Conservation (phyloP, 2,329 filamentous ascomycete genomes). For the Colletotrichum somersetense region DNA sequence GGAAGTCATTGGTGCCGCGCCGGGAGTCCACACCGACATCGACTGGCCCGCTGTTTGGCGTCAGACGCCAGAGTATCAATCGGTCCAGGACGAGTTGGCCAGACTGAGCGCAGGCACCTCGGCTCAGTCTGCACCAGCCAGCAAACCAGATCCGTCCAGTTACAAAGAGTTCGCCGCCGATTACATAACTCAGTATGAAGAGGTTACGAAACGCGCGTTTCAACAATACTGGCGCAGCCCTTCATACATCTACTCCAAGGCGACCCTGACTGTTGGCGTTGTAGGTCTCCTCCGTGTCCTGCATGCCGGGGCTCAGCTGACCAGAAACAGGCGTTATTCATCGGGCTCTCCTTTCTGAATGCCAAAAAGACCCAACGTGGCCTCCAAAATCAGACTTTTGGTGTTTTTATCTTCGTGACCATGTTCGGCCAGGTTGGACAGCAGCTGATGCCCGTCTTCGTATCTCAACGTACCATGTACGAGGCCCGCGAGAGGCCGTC, state of each 20-base stretch:
- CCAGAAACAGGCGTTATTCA: slow-evolving; percentile 64
- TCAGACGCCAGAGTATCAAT: slow-evolving; percentile 55
- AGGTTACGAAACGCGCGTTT: slow-evolving; percentile 53
- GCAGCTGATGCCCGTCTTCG: slow-evolving; percentile 79
- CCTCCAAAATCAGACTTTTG: slow-evolving; percentile 79
- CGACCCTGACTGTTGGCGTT: slow-evolving; percentile 43
- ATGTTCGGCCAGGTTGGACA: slow-evolving; percentile 76
- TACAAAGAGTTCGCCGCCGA: slow-evolving; percentile 51
- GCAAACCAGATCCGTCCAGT: slow-evolving; percentile 41
- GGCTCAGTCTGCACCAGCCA: not conserved
- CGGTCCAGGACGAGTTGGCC: slow-evolving; percentile 43
- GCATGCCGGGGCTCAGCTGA: not conserved
- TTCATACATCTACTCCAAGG: slow-evolving; percentile 73
- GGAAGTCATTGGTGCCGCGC: slow-evolving; percentile 49
- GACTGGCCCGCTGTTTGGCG: slow-evolving; percentile 63
- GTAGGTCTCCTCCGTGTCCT: not conserved
- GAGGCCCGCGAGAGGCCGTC: slow-evolving; percentile 77
- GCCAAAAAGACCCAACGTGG: slow-evolving; percentile 72
- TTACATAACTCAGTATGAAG: slow-evolving; percentile 48
- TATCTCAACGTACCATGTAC: slow-evolving; percentile 76
- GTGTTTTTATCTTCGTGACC: slow-evolving; percentile 77
- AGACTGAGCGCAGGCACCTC: not conserved
- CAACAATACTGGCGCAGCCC: slow-evolving; percentile 58
- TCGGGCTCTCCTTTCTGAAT: slow-evolving; percentile 77
- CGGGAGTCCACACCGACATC: slow-evolving; percentile 60